A percentile compares a stretch with the other conserved stretches of the same genome.
These are phyloP conservation scores for Fusarium penzigii DNA, from an alignment of 2,329 filamentous ascomycete species.

Conservation along the genomic window DNA sequence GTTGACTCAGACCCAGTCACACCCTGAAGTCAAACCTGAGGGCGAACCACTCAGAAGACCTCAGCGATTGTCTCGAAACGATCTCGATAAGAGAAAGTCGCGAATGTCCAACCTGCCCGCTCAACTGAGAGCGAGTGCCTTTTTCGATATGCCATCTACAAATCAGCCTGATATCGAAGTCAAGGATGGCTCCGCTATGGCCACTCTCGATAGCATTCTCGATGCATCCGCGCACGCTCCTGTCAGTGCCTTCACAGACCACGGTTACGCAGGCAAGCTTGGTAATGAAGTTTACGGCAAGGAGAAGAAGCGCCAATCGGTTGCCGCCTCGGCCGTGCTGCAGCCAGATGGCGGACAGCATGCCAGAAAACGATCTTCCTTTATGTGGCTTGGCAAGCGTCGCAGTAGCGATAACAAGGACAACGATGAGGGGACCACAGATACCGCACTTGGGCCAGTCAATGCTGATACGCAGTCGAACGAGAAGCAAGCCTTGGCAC, in stretches of 20 bases:
- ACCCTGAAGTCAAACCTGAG: conserved; percentile 19
- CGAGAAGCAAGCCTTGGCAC: conserved; percentile 23
- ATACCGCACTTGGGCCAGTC: conserved; percentile 26
- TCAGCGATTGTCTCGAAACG: conserved; percentile 34
- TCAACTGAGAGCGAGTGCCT: conserved; percentile 86
- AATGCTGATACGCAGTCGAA: conserved; percentile 27
- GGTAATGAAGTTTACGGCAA: conserved; percentile 74
- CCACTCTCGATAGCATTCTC: conserved; percentile 86
- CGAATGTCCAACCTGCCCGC: conserved; percentile 62
- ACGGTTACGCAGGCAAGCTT: conserved; percentile 76
- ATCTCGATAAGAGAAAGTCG: conserved; percentile 36
- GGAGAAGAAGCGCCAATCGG: conserved; percentile 51
- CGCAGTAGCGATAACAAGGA: conserved; percentile 34
- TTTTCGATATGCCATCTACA: conserved; percentile 72
- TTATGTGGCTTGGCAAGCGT: conserved; percentile 49
- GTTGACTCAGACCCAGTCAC: conserved; percentile 11
- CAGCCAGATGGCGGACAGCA: conserved; percentile 24
- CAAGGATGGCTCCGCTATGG: conserved; percentile 80
- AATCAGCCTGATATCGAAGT: conserved; percentile 53
- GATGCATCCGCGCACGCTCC: conserved; percentile 87
- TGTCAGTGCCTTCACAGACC: conserved; percentile 88
- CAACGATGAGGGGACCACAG: conserved; percentile 20
- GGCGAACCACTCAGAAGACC: conserved; percentile 34
- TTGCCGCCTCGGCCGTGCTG: conserved; percentile 29
- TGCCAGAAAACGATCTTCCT: conserved; percentile 50